phyloP scores from a whole-genome alignment of 805 yeast species.

The Wickerhamiella vanderwaltii region DNA sequence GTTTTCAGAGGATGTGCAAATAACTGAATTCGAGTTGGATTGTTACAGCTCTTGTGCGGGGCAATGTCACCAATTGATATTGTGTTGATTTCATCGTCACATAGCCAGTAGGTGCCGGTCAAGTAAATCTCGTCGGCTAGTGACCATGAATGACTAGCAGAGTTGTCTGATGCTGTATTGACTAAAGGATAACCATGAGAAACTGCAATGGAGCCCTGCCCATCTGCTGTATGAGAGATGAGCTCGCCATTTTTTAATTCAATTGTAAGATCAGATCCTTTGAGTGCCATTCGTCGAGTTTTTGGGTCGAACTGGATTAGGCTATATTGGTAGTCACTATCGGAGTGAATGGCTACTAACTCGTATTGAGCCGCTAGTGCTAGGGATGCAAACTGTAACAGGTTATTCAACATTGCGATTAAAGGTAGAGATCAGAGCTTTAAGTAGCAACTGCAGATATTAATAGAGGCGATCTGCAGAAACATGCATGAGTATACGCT shows the following conservation, averaged over 20 bases:
- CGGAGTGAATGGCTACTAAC: constrained; percentile 5
- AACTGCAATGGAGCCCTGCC: not conserved
- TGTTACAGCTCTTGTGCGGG: not conserved
- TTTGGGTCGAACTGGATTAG: constrained; percentile 1
- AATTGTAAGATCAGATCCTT: not conserved
- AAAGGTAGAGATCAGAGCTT: not conserved
- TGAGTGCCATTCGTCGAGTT: not conserved
- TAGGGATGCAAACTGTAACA: not conserved
- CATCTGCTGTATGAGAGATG: not conserved
- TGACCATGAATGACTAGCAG: not conserved
- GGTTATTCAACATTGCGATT: not conserved
- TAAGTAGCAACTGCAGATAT: too few relatives aligned
- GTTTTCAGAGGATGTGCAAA: too few relatives aligned
- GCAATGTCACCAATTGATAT: not conserved
- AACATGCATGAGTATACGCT: too few relatives aligned
- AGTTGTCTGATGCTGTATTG: not conserved
- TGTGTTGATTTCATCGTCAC: not conserved
- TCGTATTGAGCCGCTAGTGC: not conserved
- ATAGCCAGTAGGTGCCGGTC: constrained; percentile 1
- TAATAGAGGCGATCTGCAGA: too few relatives aligned
- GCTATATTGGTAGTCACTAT: not conserved
- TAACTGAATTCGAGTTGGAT: not conserved
- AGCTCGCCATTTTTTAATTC: not conserved
- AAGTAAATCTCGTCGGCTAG: not conserved
- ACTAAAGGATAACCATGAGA: not conserved